A percentile compares a stretch with the other conserved stretches of the same genome.
Evolutionary conservation across 2,329 filamentous ascomycete genomes (phyloP).

Genomic region (Knufia fluminis): DNA sequence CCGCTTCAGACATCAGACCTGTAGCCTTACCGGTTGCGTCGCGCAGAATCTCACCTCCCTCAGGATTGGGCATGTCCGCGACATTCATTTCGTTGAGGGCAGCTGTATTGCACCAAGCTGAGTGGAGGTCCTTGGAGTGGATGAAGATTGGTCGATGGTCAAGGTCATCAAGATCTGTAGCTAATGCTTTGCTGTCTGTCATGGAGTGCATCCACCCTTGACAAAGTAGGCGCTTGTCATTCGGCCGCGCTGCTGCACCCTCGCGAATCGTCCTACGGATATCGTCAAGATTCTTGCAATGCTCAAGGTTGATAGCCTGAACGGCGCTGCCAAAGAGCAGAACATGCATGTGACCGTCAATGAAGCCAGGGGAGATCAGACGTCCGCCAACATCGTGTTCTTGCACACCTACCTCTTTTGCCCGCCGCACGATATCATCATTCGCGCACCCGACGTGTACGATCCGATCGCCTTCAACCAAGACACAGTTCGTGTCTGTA

Average conservation of each 20-base stretch:
- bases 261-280: constrained; percentile 35
- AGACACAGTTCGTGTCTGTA: constrained; percentile 25
- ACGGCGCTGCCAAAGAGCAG: constrained; percentile 42
- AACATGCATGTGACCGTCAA: constrained; percentile 44
- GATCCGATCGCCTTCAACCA: constrained; percentile 35
- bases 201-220: constrained; percentile 43
- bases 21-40: constrained; percentile 36
- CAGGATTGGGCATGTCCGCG: constrained; percentile 33
- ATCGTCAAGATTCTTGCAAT: constrained; percentile 35
- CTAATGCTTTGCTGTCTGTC: constrained; percentile 36
- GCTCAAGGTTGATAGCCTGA: constrained; percentile 35
- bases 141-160: constrained; percentile 41
- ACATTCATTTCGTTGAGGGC: constrained; percentile 39
- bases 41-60: constrained; percentile 40
- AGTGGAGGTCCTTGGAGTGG: constrained; percentile 43
- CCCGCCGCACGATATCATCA: constrained; percentile 20
- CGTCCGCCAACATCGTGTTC: constrained; percentile 29
- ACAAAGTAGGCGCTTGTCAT: constrained; percentile 36
- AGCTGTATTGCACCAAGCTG: constrained; percentile 42
- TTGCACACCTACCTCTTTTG: constrained; percentile 18
- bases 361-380: constrained; percentile 39
- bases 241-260: constrained; percentile 33
- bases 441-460: constrained; percentile 32
- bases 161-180: constrained; percentile 40
- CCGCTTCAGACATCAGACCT: constrained; percentile 40